phyloP scores from a whole-genome alignment of 257 asterid genomes.

The Craterostigma plantagineum region DNA sequence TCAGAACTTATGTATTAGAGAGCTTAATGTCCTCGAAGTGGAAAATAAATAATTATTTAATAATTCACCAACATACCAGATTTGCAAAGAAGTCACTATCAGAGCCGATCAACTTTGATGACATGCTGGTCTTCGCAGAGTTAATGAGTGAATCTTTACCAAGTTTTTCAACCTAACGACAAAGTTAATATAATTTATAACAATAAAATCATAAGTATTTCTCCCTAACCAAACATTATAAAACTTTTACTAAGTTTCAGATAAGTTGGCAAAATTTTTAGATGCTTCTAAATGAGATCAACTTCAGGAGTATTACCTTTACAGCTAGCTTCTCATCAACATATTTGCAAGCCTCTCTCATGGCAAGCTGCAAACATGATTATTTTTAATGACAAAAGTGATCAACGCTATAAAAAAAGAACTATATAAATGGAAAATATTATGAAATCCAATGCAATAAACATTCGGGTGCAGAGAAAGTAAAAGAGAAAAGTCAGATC shows the following conservation, averaged over 20 bases:
- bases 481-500: background rate
- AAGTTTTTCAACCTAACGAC: constrained; percentile 68
- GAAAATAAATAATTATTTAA: no score
- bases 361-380: constrained; percentile 48
- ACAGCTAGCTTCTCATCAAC: constrained; percentile 80
- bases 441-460: background rate
- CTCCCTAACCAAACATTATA: background rate
- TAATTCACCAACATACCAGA: constrained; percentile 21
- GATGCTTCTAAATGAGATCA: no score
- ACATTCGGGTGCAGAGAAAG: background rate
- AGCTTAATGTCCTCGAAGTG: no score
- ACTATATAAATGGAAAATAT: constrained; percentile 1
- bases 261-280: no score
- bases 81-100: constrained; percentile 81
- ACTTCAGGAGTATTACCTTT: constrained; percentile 31
- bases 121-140: constrained; percentile 98
- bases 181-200: background rate
- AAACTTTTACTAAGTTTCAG: no score
- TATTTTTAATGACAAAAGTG: no score
- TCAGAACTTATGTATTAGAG: no score
- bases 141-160: constrained; percentile 65
- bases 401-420: constrained; percentile 5
- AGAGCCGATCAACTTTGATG: constrained; percentile 77
- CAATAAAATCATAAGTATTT: background rate
- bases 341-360: constrained; percentile 98